These are phyloP conservation scores for Gastrodia elata DNA, from an alignment of 106 monocot species.

Conservation along the genomic window DNA sequence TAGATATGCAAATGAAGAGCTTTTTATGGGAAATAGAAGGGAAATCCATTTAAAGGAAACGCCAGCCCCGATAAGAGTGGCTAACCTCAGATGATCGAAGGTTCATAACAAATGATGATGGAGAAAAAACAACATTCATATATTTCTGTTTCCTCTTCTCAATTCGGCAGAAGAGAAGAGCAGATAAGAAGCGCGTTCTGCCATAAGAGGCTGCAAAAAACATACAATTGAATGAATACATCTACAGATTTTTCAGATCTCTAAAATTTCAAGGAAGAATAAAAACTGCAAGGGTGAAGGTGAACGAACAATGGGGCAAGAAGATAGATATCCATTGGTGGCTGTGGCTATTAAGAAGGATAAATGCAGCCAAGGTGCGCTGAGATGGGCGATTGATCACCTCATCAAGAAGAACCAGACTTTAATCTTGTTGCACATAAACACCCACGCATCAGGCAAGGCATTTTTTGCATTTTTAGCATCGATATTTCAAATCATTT, in stretches of 20 bases:
- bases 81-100: not conserved
- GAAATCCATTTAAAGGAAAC: not conserved
- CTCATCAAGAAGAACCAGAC: slow-evolving; percentile 27
- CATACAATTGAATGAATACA: too few species aligned
- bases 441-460: slow-evolving; percentile 15
- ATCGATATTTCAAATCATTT: too few species aligned
- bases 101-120: not conserved
- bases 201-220: too few species aligned
- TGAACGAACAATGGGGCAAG: not conserved
- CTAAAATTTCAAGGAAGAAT: too few species aligned
- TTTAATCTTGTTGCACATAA: slow-evolving; percentile 41
- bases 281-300: not conserved
- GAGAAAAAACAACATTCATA: not conserved
- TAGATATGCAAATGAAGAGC: too few species aligned
- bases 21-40: too few species aligned
- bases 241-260: too few species aligned
- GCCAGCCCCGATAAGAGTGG: not conserved
- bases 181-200: too few species aligned
- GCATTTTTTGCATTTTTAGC: too few species aligned
- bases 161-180: not conserved
- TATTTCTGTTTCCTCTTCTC: not conserved
- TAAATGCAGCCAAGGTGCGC: slow-evolving; percentile 46
- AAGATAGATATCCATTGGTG: slow-evolving; percentile 15
- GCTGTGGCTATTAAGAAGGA: slow-evolving; percentile 48
- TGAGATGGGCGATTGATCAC: slow-evolving; percentile 54